Evolutionary conservation across 768 basidiomycete genomes (phyloP), one percentile per base, ranked within the genome.

Genomic region (Suillus sp.): DNA sequence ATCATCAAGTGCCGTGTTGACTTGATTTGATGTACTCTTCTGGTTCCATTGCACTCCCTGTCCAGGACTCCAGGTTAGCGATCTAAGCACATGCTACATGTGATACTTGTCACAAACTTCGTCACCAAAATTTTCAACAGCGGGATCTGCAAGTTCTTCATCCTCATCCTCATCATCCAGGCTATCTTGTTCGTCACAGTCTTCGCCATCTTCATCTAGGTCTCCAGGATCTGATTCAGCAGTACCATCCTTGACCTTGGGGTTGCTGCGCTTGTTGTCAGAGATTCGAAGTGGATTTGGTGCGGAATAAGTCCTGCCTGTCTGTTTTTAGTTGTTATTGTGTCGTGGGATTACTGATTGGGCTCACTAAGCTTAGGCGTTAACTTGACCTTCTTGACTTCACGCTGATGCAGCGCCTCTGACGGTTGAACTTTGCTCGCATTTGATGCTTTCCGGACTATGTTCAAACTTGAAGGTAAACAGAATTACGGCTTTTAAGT

Each of bases 381-480:
- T 25, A 25, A 47, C 22, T 47, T 47, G 45, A 47, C 45, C 45
- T 47, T 47, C 45, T 47, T 47, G 11, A 47, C 45, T 47, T 47
- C 45, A 47, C 1, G 13, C 45, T 47, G 45, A 47, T 47, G 45
- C 22, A 47, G 45, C 2, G 22, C 45, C 45, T 47, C 45, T 47
- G 45, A 47, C 1, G 1, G 45, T 47, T 47, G 45, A 47, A 47
- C 45, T 47, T 47, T 47, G 45, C 45, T 47, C 11, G 13, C 5
- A 7, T 47, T 47, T 2, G 2, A 47, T 47, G 45, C 1, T 47
- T 47, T 47, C 45, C 11, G 22, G 22, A 47, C 45, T 47, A 25
- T 47, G 45, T 47, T 47, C 22, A 47, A 47, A 47, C 45, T 47
- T 25, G 22, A 47, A 47, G 45, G 45, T 47, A 47, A 47, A 47